These are phyloP conservation scores for Nepenthes mirabilis DNA, from an alignment of 148 eudicot genomes.

Conservation along the genomic window DNA sequence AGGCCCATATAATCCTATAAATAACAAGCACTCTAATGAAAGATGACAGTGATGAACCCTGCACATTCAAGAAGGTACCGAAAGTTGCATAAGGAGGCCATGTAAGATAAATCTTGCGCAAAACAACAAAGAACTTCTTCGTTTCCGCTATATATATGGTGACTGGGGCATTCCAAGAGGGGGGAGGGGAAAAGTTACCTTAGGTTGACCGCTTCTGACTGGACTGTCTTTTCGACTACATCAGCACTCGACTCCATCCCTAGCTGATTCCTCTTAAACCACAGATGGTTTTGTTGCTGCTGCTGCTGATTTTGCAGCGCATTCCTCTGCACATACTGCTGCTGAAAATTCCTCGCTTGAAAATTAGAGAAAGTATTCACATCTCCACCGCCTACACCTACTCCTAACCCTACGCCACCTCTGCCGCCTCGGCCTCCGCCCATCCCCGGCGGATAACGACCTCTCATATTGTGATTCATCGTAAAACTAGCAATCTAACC, in stretches of 20 bases:
- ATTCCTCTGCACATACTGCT: slow-evolving; percentile 9
- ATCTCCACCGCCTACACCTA: slow-evolving; percentile 6
- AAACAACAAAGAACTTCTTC: too few species aligned
- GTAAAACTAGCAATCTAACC: slow-evolving; percentile 6
- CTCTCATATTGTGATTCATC: slow-evolving; percentile 9
- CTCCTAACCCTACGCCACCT: slow-evolving; percentile 6
- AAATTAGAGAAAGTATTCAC: slow-evolving; percentile 4
- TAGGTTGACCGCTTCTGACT: slow-evolving; percentile 26
- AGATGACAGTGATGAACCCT: too few species aligned
- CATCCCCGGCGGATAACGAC: slow-evolving; percentile 14
- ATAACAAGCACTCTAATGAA: too few species aligned
- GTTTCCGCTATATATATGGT: too few species aligned
- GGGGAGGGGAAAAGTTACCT: too few species aligned
- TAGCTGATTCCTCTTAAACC: slow-evolving; percentile 56
- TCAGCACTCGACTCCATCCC: slow-evolving; percentile 28
- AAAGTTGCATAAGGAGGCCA: too few species aligned
- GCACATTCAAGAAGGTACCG: too few species aligned
- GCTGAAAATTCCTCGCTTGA: slow-evolving; percentile 10
- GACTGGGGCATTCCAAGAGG: too few species aligned
- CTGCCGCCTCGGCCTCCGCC: slow-evolving; percentile 10
- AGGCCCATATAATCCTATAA: too few species aligned
- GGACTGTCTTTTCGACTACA: slow-evolving; percentile 71
- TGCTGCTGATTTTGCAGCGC: slow-evolving; percentile 10
- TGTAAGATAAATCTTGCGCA: too few species aligned
- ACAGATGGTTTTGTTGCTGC: slow-evolving; percentile 42